Evolutionary conservation across 2,329 filamentous ascomycete species (phyloP), one percentile per base, ranked within the genome.

Genomic region (Botryotinia narcissicola): DNA sequence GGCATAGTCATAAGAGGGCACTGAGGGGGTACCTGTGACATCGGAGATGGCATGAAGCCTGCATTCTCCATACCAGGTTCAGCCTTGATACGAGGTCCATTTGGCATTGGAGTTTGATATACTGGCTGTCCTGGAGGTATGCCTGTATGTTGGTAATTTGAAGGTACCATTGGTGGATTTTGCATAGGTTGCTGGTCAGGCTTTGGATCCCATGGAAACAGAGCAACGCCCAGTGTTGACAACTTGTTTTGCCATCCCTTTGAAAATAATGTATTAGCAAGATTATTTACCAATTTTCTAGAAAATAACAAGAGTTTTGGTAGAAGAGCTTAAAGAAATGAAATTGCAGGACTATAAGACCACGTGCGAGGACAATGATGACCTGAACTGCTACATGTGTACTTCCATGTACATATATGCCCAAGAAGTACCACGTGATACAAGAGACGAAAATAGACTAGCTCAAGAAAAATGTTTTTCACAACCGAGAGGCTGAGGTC

Each of bases 171-270:
- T 22, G 80, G 79, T 48, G 79, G 78, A 54, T 79, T 79, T 70
- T 75, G 57, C 42, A 82, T 79, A 78, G 86, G 80, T 79, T 85
- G 76, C 81, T 89, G 87, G 70, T 92, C 91, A 68, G 92, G 91
- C 81, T 92, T 91, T 61, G 96, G 95, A 81, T 99, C 96, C 96
- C 96, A 99, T 18, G 96, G 95, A 82, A 98, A 98, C 73, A 89
- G 86, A 74, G 96, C 96, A 75, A 98, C 92, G 77, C 92, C 90
- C 77, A 97, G 90, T 78, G 90, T 90, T 1, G 95, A 92, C 51
- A 99, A 87, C 83, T 97, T 98, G 79, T 91, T 87, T 86, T 98
- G 95, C 96, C 96, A 99, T 84, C 91, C 93, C 95, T 98, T 81
- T 75, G 54, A 42, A 59, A 66, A 61, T 57, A 9, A 57, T n/a